A percentile compares a stretch with the other conserved stretches of the same genome.
These are phyloP conservation scores for Avena sativa DNA, from an alignment of 176 grass and related monocot genomes.

Conservation along the genomic window DNA sequence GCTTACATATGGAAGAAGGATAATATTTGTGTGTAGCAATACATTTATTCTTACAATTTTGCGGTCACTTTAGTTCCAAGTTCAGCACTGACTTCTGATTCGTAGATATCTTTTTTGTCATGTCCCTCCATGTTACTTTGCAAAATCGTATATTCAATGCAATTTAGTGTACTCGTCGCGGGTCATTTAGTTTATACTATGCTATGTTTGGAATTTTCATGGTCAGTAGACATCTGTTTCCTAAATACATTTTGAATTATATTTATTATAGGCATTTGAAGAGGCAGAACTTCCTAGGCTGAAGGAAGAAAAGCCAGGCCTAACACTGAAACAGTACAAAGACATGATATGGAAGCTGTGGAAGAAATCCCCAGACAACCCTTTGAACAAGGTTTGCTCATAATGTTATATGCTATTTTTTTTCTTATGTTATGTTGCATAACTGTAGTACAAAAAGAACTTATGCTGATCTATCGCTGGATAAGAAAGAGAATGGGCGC, in stretches of 20 bases:
- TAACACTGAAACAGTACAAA: slow-evolving; percentile 92
- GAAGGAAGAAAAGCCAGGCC: slow-evolving; percentile 97
- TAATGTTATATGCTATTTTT: background rate
- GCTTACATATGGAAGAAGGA: background rate
- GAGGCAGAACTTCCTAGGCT: slow-evolving; percentile 92
- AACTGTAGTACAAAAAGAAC: background rate
- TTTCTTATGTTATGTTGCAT: background rate
- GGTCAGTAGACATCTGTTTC: background rate
- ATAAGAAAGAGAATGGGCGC: background rate
- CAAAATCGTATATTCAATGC: background rate
- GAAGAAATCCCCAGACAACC: slow-evolving; percentile 99
- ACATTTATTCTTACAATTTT: background rate
- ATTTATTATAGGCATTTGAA: slow-evolving; percentile 76
- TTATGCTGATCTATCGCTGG: background rate
- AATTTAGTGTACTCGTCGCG: background rate
- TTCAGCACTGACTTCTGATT: background rate
- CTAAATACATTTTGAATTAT: slow-evolving; percentile 19
- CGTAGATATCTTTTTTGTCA: background rate
- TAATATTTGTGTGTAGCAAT: background rate
- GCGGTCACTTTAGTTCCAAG: background rate
- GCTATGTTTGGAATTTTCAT: background rate
- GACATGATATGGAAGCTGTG: slow-evolving; percentile 99
- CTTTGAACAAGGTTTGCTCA: slow-evolving; percentile 86
- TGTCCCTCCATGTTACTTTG: background rate
- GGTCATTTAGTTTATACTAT: slow-evolving; percentile 12